These are phyloP conservation scores for Aspergillus cejpii DNA, from an alignment of 2,329 filamentous ascomycete species.

Conservation along the genomic window DNA sequence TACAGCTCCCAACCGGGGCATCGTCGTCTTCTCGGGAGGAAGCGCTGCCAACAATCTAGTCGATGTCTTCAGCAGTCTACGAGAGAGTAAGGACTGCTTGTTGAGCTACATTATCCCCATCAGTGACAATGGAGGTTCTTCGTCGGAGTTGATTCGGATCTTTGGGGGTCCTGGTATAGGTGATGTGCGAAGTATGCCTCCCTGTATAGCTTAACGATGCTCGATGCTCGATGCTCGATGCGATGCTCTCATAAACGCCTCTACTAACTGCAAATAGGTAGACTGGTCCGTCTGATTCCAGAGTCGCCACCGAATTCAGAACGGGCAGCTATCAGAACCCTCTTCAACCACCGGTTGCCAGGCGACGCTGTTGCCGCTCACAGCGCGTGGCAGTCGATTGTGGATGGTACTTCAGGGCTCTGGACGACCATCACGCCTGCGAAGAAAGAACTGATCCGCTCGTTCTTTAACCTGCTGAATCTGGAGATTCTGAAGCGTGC, in stretches of 20 bases:
- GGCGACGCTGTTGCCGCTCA: conserved; percentile 56
- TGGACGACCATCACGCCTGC: conserved; percentile 66
- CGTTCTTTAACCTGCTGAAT: conserved; percentile 68
- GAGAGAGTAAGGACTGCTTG: conserved; percentile 58
- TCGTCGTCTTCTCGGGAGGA: conserved; percentile 85
- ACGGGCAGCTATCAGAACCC: conserved; percentile 64
- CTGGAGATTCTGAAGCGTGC: conserved; percentile 71
- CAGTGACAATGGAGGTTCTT: conserved; percentile 91
- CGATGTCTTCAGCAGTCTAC: conserved; percentile 70
- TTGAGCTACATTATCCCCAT: conserved; percentile 89
- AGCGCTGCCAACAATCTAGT: conserved; percentile 93
- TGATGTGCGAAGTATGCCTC: conserved; percentile 61
- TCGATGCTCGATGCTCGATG: too few relatives aligned
- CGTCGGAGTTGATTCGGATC: conserved; percentile 86
- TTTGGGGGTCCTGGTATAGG: conserved; percentile 87
- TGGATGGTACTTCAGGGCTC: conserved; percentile 71
- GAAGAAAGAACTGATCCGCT: conserved; percentile 70
- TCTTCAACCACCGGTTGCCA: conserved; percentile 84
- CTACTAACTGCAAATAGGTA: conserved; percentile 49
- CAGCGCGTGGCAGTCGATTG: conserved; percentile 78
- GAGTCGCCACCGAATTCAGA: conserved; percentile 54
- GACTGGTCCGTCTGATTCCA: conserved; percentile 85
- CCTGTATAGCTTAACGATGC: neutral
- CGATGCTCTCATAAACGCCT: neutral
- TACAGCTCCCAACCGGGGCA: conserved; percentile 42